Evolutionary conservation across 257 asterid genomes (phyloP).

Genomic region (Avicennia marina): DNA sequence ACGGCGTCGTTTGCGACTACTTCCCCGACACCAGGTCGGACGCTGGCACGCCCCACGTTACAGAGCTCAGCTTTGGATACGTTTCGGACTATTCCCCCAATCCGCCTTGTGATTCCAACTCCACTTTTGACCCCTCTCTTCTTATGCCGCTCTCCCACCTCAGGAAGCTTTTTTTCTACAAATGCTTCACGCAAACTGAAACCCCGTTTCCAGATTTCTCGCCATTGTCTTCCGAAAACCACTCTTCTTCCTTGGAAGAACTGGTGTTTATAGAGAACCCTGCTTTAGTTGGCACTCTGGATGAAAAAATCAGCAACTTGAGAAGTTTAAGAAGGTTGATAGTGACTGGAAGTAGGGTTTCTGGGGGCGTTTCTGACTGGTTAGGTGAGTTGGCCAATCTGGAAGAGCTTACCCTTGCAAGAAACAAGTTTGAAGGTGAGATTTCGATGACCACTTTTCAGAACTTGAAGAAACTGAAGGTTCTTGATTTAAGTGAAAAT

Average conservation of each 20-base stretch:
- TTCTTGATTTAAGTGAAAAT: conserved; percentile 70
- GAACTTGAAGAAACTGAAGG: conserved; percentile 43
- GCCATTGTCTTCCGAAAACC: conserved; percentile 2
- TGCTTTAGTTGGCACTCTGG: conserved; percentile 44
- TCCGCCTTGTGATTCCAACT: conserved; percentile 56
- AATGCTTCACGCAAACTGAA: conserved; percentile 45
- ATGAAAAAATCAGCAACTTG: conserved; percentile 30
- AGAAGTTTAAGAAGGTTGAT: conserved; percentile 46
- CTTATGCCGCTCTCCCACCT: conserved; percentile 46
- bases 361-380: conserved; percentile 40
- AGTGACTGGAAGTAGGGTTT: conserved; percentile 45
- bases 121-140: conserved; percentile 44
- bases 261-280: conserved; percentile 65
- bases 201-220: conserved; percentile 53
- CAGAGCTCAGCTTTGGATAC: conserved; percentile 76
- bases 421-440: conserved; percentile 51
- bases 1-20: conserved; percentile 80
- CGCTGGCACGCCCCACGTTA: conserved; percentile 37
- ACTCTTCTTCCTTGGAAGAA: conserved; percentile 38
- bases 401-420: conserved; percentile 64
- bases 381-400: conserved; percentile 33
- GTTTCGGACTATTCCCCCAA: conserved; percentile 78
- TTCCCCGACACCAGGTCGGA: conserved; percentile 25
- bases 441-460: conserved; percentile 24
- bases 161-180: conserved; percentile 64